Percentiles rank a stretch among this genome's conserved stretches.
Evolutionary conservation across 1,284 basidiomycete genomes (phyloP).

Genomic region (Hortiboletus rubellus): DNA sequence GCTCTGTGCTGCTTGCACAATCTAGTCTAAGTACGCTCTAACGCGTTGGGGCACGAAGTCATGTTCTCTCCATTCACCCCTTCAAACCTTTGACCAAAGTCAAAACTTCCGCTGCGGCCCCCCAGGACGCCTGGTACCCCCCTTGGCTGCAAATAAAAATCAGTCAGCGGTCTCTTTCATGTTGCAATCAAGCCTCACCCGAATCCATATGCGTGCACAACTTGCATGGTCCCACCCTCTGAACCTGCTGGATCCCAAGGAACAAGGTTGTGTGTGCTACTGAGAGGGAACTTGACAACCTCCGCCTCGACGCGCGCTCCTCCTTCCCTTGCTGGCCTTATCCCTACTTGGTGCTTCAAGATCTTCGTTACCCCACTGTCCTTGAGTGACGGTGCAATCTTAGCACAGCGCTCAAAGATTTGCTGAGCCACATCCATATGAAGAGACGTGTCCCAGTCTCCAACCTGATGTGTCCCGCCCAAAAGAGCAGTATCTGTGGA

Average conservation of each 20-base stretch:
- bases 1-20: neutral
- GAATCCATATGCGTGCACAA: slow-evolving; percentile 68
- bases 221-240: slow-evolving; percentile 38
- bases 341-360: slow-evolving; percentile 59
- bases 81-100: slow-evolving; percentile 27
- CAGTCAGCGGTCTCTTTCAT: neutral
- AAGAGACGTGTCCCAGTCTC: slow-evolving; percentile 51
- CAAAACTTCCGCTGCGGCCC: slow-evolving; percentile 47
- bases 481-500: slow-evolving; percentile 45
- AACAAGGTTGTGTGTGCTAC: slow-evolving; percentile 30
- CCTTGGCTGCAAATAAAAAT: slow-evolving; percentile 37
- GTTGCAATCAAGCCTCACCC: slow-evolving; percentile 40
- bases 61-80: slow-evolving; percentile 17
- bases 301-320: slow-evolving; percentile 62
- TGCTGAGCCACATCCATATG: slow-evolving; percentile 42
- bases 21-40: no score
- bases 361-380: slow-evolving; percentile 43
- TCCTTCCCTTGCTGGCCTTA: slow-evolving; percentile 57
- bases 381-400: slow-evolving; percentile 40
- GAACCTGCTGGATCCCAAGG: slow-evolving; percentile 25
- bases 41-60: slow-evolving; percentile 36
- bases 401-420: slow-evolving; percentile 47
- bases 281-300: slow-evolving; percentile 41
- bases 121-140: slow-evolving; percentile 60
- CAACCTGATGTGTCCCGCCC: slow-evolving; percentile 54